Conservation (phyloP, 2,329 filamentous ascomycete species). For the Huntiella moniliformis region DNA sequence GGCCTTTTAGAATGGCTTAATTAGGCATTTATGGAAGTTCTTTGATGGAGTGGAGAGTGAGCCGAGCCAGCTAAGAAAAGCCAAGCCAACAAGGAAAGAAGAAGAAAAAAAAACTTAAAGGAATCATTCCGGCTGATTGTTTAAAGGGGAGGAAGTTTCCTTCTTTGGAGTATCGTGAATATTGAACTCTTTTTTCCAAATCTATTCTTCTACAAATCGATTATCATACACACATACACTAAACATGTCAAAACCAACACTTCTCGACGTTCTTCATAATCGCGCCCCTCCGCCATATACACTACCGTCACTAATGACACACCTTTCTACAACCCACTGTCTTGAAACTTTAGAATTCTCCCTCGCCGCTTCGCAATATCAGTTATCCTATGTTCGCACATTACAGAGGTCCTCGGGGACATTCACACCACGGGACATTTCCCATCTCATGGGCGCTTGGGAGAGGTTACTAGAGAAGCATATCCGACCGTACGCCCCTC, state of each 20-base stretch:
- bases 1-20: too few species aligned
- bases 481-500: slow-evolving; percentile 64
- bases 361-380: slow-evolving; percentile 77
- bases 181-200: too few species aligned
- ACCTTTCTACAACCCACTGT: slow-evolving; percentile 91
- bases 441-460: slow-evolving; percentile 68
- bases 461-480: slow-evolving; percentile 76
- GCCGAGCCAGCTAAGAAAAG: too few species aligned
- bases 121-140: too few species aligned
- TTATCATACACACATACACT: slow-evolving; percentile 16
- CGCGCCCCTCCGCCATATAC: slow-evolving; percentile 77
- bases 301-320: slow-evolving; percentile 83
- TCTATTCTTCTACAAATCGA: too few species aligned
- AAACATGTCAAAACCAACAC: slow-evolving; percentile 28
- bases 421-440: slow-evolving; percentile 26
- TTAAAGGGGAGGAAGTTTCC: too few species aligned
- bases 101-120: too few species aligned
- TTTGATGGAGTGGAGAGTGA: too few species aligned
- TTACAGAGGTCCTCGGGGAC: slow-evolving; percentile 13
- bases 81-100: too few species aligned
- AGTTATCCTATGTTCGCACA: slow-evolving; percentile 33
- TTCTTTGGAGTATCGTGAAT: too few species aligned
- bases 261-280: slow-evolving; percentile 73
- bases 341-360: slow-evolving; percentile 93
- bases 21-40: too few species aligned